These are phyloP conservation scores for Leucogyrophana mollusca DNA, from an alignment of 768 basidiomycete genomes.

Conservation along the genomic window DNA sequence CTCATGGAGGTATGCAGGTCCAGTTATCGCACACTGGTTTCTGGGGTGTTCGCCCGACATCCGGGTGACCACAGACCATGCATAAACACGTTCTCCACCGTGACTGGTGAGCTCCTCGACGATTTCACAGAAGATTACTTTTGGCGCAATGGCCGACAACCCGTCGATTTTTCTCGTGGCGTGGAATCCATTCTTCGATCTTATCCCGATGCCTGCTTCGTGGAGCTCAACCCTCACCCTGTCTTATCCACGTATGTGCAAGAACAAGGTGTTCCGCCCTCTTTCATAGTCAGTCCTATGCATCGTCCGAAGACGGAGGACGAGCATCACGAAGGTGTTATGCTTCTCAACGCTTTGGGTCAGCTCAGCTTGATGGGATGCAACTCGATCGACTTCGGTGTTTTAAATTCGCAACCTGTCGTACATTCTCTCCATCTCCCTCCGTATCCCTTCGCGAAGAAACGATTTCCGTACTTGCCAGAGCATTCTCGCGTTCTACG, in stretches of 20 bases:
- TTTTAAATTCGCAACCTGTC: slow-evolving; percentile 22
- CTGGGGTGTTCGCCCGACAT: slow-evolving; percentile 30
- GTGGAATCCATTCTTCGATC: slow-evolving; percentile 21
- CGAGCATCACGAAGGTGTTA: slow-evolving; percentile 18
- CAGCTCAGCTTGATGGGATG: slow-evolving; percentile 25
- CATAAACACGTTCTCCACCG: slow-evolving; percentile 36
- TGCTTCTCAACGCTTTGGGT: slow-evolving; percentile 28
- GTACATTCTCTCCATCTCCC: neutral
- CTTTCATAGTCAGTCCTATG: slow-evolving; percentile 22
- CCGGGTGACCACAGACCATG: slow-evolving; percentile 23
- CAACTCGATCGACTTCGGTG: slow-evolving; percentile 31
- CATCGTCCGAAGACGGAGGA: slow-evolving; percentile 22
- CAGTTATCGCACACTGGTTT: slow-evolving; percentile 25
- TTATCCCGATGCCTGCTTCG: slow-evolving; percentile 24
- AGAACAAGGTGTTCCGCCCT: slow-evolving; percentile 13
- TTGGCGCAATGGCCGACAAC: slow-evolving; percentile 37
- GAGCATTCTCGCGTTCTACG: slow-evolving; percentile 5
- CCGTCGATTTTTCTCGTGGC: slow-evolving; percentile 37
- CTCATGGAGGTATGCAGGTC: slow-evolving; percentile 36
- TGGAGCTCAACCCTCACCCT: slow-evolving; percentile 42
- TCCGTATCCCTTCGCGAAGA: slow-evolving; percentile 25
- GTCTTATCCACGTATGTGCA: slow-evolving; percentile 34
- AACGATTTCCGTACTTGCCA: slow-evolving; percentile 17
- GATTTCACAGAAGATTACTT: slow-evolving; percentile 36
- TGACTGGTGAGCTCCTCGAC: slow-evolving; percentile 23